phyloP scores from a whole-genome alignment of 805 yeast species.

The Cyberlindnera xishuangbannaensis region DNA sequence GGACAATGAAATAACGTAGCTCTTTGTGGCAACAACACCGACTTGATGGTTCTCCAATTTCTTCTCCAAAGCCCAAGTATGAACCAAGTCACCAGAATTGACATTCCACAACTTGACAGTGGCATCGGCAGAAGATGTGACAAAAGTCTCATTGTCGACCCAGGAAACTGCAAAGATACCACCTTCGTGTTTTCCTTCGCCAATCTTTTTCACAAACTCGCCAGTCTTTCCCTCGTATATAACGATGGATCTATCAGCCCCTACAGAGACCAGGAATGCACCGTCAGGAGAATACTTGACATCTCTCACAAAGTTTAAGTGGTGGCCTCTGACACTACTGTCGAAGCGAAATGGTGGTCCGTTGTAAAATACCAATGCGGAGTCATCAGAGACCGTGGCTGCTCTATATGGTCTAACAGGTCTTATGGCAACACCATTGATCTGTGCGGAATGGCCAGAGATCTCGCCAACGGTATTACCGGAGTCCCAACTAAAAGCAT shows the following conservation, averaged over 20 bases:
- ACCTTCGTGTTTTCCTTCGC: slow-evolving; percentile 53
- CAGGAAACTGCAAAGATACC: slow-evolving; percentile 79
- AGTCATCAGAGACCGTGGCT: slow-evolving; percentile 88
- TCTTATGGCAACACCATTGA: slow-evolving; percentile 80
- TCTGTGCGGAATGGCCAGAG: slow-evolving; percentile 80
- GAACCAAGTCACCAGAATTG: slow-evolving; percentile 35
- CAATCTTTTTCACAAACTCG: slow-evolving; percentile 51
- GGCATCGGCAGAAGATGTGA: slow-evolving; percentile 81
- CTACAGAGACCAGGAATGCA: slow-evolving; percentile 65
- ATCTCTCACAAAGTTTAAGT: slow-evolving; percentile 73
- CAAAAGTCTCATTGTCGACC: slow-evolving; percentile 55
- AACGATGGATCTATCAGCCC: slow-evolving; percentile 73
- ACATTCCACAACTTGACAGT: slow-evolving; percentile 62
- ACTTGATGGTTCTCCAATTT: slow-evolving; percentile 64
- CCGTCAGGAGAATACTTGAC: slow-evolving; percentile 84
- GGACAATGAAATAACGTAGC: slow-evolving; percentile 58
- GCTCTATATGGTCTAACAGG: slow-evolving; percentile 86
- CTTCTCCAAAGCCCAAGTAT: slow-evolving; percentile 46
- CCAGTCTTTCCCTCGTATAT: slow-evolving; percentile 88
- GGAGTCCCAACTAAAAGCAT: slow-evolving; percentile 86
- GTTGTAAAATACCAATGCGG: slow-evolving; percentile 71
- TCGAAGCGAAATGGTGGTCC: slow-evolving; percentile 95
- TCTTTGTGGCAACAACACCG: slow-evolving; percentile 69
- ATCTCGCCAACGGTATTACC: slow-evolving; percentile 98
- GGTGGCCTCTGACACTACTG: slow-evolving; percentile 65